Evolutionary conservation across 2,329 filamentous ascomycete species (phyloP).

Genomic region (Aspergillus spinulosporus): DNA sequence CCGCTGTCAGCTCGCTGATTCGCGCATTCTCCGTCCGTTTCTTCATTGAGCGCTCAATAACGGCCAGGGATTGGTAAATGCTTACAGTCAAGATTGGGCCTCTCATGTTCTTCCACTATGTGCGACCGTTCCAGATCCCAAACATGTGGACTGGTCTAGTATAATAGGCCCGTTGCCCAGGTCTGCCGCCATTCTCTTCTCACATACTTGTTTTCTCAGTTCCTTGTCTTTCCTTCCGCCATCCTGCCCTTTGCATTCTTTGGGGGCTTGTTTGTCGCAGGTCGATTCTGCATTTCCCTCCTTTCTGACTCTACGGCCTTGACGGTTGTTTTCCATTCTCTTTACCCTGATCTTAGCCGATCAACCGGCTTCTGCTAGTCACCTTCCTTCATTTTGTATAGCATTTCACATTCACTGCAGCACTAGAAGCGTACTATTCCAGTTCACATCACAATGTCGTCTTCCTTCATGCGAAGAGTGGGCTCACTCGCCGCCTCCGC

Average conservation of each 20-base stretch:
- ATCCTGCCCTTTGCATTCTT: slow-evolving; percentile 21
- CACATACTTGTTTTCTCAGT: slow-evolving; percentile 14
- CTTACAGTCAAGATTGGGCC: slow-evolving; percentile 6
- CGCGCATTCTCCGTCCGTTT: slow-evolving; percentile 6
- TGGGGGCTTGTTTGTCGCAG: slow-evolving; percentile 15
- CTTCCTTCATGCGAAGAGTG: slow-evolving; percentile 31
- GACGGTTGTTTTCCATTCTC: slow-evolving; percentile 24
- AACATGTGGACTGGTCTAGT: slow-evolving; percentile 1
- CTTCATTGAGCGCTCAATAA: slow-evolving; percentile 7
- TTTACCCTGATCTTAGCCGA: slow-evolving; percentile 12
- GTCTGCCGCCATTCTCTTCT: slow-evolving; percentile 6
- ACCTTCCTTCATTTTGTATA: slow-evolving; percentile 1
- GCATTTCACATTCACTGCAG: neutral
- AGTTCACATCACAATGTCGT: slow-evolving; percentile 25
- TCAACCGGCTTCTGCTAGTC: slow-evolving; percentile 6
- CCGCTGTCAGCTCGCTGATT: slow-evolving; percentile 15
- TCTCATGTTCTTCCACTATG: neutral
- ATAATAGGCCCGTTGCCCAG: slow-evolving; percentile 13
- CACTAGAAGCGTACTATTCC: neutral
- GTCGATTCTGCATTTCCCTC: slow-evolving; percentile 18
- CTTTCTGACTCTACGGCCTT: slow-evolving; percentile 20
- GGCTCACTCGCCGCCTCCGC: slow-evolving; percentile 33
- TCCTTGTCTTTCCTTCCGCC: slow-evolving; percentile 15
- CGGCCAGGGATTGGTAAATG: slow-evolving; percentile 11
- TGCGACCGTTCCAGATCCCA: slow-evolving; percentile 4